Evolutionary conservation across 805 yeast genomes (phyloP).

Genomic region (Cyberlindnera maritima): DNA sequence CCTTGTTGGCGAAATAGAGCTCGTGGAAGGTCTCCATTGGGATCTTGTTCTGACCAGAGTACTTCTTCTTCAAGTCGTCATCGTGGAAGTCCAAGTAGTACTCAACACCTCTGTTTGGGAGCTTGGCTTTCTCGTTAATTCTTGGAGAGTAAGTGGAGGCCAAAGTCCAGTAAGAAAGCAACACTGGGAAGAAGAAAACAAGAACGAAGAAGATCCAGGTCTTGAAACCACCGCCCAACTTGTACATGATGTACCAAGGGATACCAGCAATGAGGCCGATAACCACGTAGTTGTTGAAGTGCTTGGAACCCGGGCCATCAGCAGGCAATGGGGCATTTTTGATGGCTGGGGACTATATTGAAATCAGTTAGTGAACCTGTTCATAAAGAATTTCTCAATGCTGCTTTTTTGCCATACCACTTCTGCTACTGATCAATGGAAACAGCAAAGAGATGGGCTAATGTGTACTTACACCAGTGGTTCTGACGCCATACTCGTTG

Average conservation of each 20-base stretch:
- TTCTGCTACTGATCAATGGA: too few species aligned
- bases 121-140: conserved; percentile 68
- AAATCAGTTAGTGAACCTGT: conserved; percentile 10
- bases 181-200: conserved; percentile 61
- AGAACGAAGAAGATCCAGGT: conserved; percentile 61
- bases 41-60: conserved; percentile 70
- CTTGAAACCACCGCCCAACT: conserved; percentile 67
- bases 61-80: conserved; percentile 61
- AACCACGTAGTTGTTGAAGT: conserved; percentile 63
- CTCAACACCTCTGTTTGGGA: conserved; percentile 77
- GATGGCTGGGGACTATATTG: conserved; percentile 57
- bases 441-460: not conserved
- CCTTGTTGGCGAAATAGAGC: conserved; percentile 79
- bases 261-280: conserved; percentile 47
- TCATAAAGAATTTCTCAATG: too few species aligned
- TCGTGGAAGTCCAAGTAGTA: conserved; percentile 81
- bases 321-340: conserved; percentile 87
- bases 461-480: conserved; percentile 22
- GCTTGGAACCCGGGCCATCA: conserved; percentile 83
- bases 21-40: conserved; percentile 94
- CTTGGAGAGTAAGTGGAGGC: conserved; percentile 78
- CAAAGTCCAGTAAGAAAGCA: conserved; percentile 81
- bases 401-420: too few species aligned
- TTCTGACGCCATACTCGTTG: conserved; percentile 43
- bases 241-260: conserved; percentile 62